phyloP scores from a whole-genome alignment of 345 rosid genomes.

The Acer negundo region DNA sequence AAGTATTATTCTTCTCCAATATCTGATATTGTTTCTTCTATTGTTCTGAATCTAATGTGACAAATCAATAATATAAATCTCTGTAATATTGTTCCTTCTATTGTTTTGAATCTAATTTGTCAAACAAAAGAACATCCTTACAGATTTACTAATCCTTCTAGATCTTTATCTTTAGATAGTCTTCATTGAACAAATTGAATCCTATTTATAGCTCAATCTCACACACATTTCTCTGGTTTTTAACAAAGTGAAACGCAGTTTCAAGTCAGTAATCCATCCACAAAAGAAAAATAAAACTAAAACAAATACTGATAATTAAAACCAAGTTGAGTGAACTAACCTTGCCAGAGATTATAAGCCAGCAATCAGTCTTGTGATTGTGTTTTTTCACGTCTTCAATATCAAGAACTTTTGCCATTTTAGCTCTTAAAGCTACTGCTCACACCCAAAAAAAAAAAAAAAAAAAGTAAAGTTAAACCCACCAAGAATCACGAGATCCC shows the following conservation, averaged over 20 bases:
- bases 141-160: neutral
- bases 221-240: neutral
- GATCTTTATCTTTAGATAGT: conserved; percentile 1
- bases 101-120: neutral
- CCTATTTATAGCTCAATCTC: neutral
- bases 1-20: neutral
- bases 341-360: conserved; percentile 76
- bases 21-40: neutral
- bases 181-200: neutral
- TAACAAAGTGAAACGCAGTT: neutral
- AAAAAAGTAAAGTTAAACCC: neutral
- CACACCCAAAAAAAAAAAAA: neutral
- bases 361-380: conserved; percentile 55
- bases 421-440: conserved; percentile 31
- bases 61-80: neutral
- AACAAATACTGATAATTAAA: neutral
- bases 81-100: neutral
- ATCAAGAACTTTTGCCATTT: conserved; percentile 30
- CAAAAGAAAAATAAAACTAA: neutral
- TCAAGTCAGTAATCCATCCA: neutral
- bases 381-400: conserved; percentile 57
- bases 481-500: neutral
- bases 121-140: neutral
- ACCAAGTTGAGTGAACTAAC: conserved; percentile 26
- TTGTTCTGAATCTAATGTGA: neutral